Conservation (phyloP, 1,139 yeast genomes). For the Geotrichum bryndzae region DNA sequence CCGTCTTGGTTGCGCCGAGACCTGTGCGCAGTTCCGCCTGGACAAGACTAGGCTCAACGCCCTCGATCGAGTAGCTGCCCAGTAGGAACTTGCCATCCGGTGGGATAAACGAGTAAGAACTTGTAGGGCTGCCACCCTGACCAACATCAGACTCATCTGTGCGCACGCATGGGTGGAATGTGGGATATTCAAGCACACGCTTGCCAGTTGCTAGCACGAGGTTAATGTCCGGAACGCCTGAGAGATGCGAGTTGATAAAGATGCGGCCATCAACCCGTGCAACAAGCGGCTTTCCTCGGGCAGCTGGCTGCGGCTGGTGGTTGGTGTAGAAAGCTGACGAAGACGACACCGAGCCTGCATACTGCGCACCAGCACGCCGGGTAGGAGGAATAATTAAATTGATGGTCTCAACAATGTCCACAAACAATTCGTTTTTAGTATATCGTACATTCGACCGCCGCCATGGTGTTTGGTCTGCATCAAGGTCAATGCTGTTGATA, state of each 20-base stretch:
- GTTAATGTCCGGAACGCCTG: conserved; percentile 70
- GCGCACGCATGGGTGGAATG: conserved; percentile 56
- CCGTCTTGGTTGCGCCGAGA: conserved; percentile 56
- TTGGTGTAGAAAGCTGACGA: conserved; percentile 35
- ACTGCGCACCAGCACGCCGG: conserved; percentile 15
- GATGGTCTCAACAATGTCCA: conserved; percentile 64
- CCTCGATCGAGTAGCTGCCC: conserved; percentile 59
- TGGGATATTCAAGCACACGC: conserved; percentile 35
- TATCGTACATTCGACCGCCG: conserved; percentile 58
- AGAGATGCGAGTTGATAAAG: conserved; percentile 57
- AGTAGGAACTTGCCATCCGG: conserved; percentile 77
- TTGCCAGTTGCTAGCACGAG: conserved; percentile 42
- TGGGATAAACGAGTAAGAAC: conserved; percentile 62
- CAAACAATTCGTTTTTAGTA: conserved; percentile 72
- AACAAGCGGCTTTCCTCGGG: conserved; percentile 40
- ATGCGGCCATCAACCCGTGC: conserved; percentile 64
- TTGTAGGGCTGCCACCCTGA: background rate
- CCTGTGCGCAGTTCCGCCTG: conserved; percentile 55
- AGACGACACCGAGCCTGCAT: conserved; percentile 17
- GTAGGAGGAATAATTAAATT: conserved; percentile 40
- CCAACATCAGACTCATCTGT: conserved; percentile 12
- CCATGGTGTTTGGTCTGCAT: conserved; percentile 54
- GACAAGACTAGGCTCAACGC: conserved; percentile 48
- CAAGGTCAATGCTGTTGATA: conserved; percentile 9
- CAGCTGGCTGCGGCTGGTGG: conserved; percentile 15